These are phyloP conservation scores for Penicillium antarcticum DNA, from an alignment of 495 filamentous ascomycete genomes.

Conservation along the genomic window DNA sequence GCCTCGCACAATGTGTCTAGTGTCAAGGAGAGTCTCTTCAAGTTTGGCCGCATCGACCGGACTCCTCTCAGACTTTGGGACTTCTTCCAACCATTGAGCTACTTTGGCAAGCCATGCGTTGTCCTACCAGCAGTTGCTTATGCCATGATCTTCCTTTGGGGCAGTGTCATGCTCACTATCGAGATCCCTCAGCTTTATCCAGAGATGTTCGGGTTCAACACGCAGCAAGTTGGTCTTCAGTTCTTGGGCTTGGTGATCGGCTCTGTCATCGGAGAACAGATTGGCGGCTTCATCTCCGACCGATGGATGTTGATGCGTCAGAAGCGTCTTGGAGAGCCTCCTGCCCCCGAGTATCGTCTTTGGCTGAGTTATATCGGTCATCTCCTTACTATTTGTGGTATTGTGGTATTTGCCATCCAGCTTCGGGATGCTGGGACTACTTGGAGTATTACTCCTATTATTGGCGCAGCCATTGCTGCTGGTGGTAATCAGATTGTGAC, in stretches of 20 bases:
- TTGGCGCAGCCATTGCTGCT: constrained; percentile 49
- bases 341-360: constrained; percentile 45
- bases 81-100: constrained; percentile 45
- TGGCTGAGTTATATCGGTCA: constrained; percentile 54
- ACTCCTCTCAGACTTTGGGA: constrained; percentile 41
- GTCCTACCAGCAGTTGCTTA: constrained; percentile 49
- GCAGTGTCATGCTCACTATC: constrained; percentile 45
- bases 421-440: constrained; percentile 35
- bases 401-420: constrained; percentile 49
- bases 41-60: constrained; percentile 48
- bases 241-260: constrained; percentile 54
- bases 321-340: constrained; percentile 18
- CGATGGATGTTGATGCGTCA: constrained; percentile 43
- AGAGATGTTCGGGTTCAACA: constrained; percentile 48
- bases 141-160: constrained; percentile 51
- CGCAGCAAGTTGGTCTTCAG: constrained; percentile 53
- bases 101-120: constrained; percentile 36
- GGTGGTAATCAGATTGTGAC: constrained; percentile 57
- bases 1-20: constrained; percentile 1
- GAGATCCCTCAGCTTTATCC: constrained; percentile 52
- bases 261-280: constrained; percentile 52
- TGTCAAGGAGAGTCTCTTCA: constrained; percentile 31
- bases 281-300: constrained; percentile 51
- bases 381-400: constrained; percentile 43
- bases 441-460: constrained; percentile 49